A percentile compares a stretch with the other conserved stretches of the same genome.
Evolutionary conservation across 2,329 filamentous ascomycete species (phyloP).

Genomic region (Fusarium transvaalense): DNA sequence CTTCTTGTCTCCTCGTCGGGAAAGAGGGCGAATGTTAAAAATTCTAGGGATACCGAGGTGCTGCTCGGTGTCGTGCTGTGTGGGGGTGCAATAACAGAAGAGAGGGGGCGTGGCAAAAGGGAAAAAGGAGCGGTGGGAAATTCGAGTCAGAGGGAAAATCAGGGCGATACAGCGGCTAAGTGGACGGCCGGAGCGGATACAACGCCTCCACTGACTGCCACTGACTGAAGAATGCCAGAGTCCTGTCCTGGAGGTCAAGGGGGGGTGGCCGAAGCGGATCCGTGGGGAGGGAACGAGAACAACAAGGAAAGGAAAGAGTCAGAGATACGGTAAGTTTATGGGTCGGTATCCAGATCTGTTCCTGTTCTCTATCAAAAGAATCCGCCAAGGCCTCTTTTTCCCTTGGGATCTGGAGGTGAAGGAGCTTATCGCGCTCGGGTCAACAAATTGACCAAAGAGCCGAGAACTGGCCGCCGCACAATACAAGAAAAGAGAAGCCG

Average conservation of each 20-base stretch:
- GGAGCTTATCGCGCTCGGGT: slow-evolving; percentile 35
- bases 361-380: slow-evolving; percentile 27
- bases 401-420: slow-evolving; percentile 14
- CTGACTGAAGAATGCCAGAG: neutral
- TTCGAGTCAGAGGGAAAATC: slow-evolving; percentile 24
- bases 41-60: slow-evolving; percentile 16
- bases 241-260: no score
- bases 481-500: slow-evolving; percentile 3
- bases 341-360: slow-evolving; percentile 35
- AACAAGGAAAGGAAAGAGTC: slow-evolving; percentile 18
- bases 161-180: slow-evolving; percentile 36
- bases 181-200: slow-evolving; percentile 31
- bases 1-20: slow-evolving; percentile 12
- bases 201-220: slow-evolving; percentile 28
- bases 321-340: slow-evolving; percentile 23
- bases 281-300: slow-evolving; percentile 8
- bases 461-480: slow-evolving; percentile 20
- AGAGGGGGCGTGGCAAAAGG: slow-evolving; percentile 27
- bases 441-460: slow-evolving; percentile 22
- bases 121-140: slow-evolving; percentile 37
- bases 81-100: neutral
- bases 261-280: slow-evolving; percentile 28
- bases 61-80: neutral
- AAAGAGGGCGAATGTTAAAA: slow-evolving; percentile 15
- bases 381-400: slow-evolving; percentile 27